phyloP scores from a whole-genome alignment of 2,329 filamentous ascomycete species.

The Dothistroma pini region DNA sequence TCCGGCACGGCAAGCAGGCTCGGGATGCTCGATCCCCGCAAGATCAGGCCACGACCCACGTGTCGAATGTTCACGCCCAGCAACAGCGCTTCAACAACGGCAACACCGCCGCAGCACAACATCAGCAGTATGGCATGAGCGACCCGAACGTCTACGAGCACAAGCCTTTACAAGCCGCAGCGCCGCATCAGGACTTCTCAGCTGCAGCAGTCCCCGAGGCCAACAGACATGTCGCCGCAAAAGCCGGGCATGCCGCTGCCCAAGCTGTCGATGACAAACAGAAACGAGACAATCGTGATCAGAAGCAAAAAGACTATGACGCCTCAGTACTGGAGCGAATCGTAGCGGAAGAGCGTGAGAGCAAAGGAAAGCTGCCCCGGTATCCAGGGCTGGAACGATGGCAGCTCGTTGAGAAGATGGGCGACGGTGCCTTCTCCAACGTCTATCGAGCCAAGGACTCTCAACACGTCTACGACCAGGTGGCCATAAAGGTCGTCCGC shows the following conservation, averaged over 20 bases:
- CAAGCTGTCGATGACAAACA: slow-evolving; percentile 62
- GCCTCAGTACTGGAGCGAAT: slow-evolving; percentile 72
- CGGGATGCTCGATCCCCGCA: slow-evolving; percentile 60
- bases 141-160: slow-evolving; percentile 61
- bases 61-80: slow-evolving; percentile 62
- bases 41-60: slow-evolving; percentile 59
- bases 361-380: slow-evolving; percentile 75
- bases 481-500: slow-evolving; percentile 97
- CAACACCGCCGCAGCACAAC: slow-evolving; percentile 29
- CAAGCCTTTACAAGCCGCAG: slow-evolving; percentile 49
- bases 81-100: slow-evolving; percentile 54
- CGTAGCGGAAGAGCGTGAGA: slow-evolving; percentile 86
- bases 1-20: slow-evolving; percentile 96
- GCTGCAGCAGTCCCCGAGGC: slow-evolving; percentile 52
- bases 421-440: slow-evolving; percentile 97
- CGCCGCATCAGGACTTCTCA: slow-evolving; percentile 58
- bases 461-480: slow-evolving; percentile 68
- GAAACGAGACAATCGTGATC: slow-evolving; percentile 48
- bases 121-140: slow-evolving; percentile 48
- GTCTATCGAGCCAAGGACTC: slow-evolving; percentile 86
- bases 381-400: slow-evolving; percentile 85
- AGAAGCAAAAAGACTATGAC: slow-evolving; percentile 51
- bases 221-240: slow-evolving; percentile 63
- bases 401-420: slow-evolving; percentile 93
- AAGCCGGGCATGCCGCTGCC: slow-evolving; percentile 63